These are phyloP conservation scores for Fusarium stilboides DNA, from an alignment of 2,329 filamentous ascomycete genomes.

Conservation along the genomic window DNA sequence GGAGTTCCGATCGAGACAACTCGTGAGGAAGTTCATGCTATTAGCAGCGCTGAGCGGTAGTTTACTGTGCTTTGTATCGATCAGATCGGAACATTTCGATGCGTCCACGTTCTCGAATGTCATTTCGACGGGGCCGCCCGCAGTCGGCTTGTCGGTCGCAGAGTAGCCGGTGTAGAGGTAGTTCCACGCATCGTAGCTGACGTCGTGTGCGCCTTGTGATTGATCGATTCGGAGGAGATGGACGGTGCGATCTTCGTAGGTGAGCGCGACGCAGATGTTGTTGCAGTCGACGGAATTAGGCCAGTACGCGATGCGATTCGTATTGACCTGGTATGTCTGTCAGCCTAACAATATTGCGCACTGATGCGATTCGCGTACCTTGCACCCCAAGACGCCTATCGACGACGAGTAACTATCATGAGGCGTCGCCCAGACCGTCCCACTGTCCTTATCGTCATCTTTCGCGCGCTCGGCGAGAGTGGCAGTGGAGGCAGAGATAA, in stretches of 20 bases:
- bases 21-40: constrained; percentile 67
- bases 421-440: constrained; percentile 62
- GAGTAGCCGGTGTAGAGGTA: constrained; percentile 67
- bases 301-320: constrained; percentile 74
- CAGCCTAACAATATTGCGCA: not conserved
- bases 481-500: constrained; percentile 13
- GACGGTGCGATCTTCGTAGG: constrained; percentile 64
- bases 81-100: constrained; percentile 63
- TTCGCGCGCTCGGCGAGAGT: not conserved
- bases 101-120: constrained; percentile 61
- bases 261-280: constrained; percentile 69
- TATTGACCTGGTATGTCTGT: constrained; percentile 59
- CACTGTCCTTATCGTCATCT: constrained; percentile 21
- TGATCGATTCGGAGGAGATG: constrained; percentile 73
- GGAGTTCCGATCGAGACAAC: constrained; percentile 58
- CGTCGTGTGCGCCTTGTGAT: constrained; percentile 70
- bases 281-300: constrained; percentile 68
- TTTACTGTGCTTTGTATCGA: constrained; percentile 59
- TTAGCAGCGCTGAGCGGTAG: constrained; percentile 64
- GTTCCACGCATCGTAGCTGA: constrained; percentile 75
- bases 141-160: constrained; percentile 61
- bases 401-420: constrained; percentile 72
- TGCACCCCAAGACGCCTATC: constrained; percentile 73
- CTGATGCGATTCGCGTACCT: constrained; percentile 46
- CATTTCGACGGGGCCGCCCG: constrained; percentile 66